Evolutionary conservation across 2,329 filamentous ascomycete species (phyloP), one percentile per base, ranked within the genome.

Genomic region (Colletotrichum costaricense): DNA sequence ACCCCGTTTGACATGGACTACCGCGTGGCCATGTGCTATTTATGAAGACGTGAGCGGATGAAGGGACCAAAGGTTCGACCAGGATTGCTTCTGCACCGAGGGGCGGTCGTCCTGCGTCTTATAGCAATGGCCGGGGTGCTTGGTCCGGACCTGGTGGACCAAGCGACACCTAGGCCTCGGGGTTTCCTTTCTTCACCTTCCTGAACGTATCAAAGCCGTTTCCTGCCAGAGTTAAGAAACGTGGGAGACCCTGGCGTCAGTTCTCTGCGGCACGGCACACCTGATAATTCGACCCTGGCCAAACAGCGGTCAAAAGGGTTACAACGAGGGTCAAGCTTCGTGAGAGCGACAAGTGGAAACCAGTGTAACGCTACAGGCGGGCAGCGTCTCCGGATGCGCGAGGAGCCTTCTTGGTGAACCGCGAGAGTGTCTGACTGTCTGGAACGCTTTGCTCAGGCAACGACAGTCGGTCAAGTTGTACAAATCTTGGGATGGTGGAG

Each of bases 361-460:
- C 62, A 55, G 68, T 74, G 72, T 67, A 72, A 74, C 72, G 62
- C 55, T 57, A 66, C 35, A 67, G 68, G 72, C 67, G 71, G 68
- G 56, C 68, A 74, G 72, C 72, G 68, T 74, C 63, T 67, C 68
- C 67, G 57, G 62, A 67, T 71, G 72, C 62, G 71, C 71, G 68
- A 73, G 67, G 56, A 62, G 67, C 67, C 56, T 73, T 73, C 52
- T 52, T 72, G 67, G 56, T 73, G 67, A 72, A 73, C 71, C 71
- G 67, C 62, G 71, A 72, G 22, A 24, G 33, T 63, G 60, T 60
- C 35, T 49, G 16, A 54, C 57, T 42, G 49, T n/a, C 16, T 49
- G 38, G 54, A 46, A 28, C 49, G 67, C 65, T 60, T 70, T 69
- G 54, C 38, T 59, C 46, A 56, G 60, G 69, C 59, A 59, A 73